Base-by-base conservation (phyloP, 371 early-diverging fungal species). In the Funneliformis caledonium region DNA sequence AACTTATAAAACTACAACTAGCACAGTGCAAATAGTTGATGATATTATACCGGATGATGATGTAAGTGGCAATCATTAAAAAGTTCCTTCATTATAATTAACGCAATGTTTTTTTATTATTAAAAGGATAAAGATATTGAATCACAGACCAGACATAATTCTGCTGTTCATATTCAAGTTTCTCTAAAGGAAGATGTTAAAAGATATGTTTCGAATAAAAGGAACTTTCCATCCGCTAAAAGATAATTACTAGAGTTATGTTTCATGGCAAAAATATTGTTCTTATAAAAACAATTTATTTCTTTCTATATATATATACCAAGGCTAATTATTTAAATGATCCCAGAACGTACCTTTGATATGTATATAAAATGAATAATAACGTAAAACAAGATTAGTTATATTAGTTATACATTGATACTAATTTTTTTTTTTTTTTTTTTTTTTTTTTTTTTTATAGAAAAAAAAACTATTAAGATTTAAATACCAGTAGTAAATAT, bases 1-100 rank as follows among this genome's bases (percentile, higher is more conserved):
- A 42, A 33, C 26, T 65, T 79, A 79, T 70, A 68, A 79, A 70
- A 43, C 61, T 47, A 79, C 56, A 12, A 79, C 79, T 37, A 65
- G 45, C 22, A 79, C 79, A 31, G 79, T 79, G 14, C 14, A 50
- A 45, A 31, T 79, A 43, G 37, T 79, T 45, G 79, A 79, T 79
- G 79, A 79, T 60, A 70, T 79, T 56, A 59, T 69, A 16, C 79
- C 79, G 12, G 60, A 59, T 22, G 79, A 79, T 70, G 79, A 79
- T 37, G 79, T 79, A 65, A 67, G 74, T 70, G 12, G 43, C 3
- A 70, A 67, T 31, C 26, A 67, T 37, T 37, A 67, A 19, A 19
- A 56, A 52, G 14, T 52, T 52, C 14, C 19, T 19, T 31, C 42
- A 1, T 14, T 11, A 16, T 67, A 10, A 37, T 43, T 12, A 11